Conservation (phyloP, 306 rosid species). For the Pachyrhizus erosus region DNA sequence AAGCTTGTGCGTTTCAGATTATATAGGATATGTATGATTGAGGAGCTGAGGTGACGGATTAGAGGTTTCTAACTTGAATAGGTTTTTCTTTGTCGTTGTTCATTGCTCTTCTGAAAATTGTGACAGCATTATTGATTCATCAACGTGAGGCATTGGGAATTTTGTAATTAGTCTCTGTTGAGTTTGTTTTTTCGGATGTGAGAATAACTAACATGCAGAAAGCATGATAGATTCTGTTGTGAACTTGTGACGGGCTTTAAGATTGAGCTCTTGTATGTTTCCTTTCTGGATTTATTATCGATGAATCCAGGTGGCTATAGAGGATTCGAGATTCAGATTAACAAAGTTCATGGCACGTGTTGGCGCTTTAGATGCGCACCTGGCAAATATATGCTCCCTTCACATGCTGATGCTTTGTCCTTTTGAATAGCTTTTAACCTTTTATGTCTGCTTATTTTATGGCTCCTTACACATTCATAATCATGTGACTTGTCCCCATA, state of each 20-base stretch:
- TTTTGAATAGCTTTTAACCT: constrained; percentile 38
- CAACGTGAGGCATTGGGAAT: constrained; percentile 11
- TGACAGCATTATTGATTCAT: constrained; percentile 13
- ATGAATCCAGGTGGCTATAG: constrained; percentile 30
- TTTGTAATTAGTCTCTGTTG: constrained; percentile 19
- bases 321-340: background rate
- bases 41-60: constrained; percentile 28
- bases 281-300: background rate
- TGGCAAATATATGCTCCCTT: constrained; percentile 33
- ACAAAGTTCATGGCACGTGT: constrained; percentile 42
- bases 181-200: constrained; percentile 18
- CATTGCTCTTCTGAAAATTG: constrained; percentile 34
- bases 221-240: constrained; percentile 13
- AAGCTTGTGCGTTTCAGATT: constrained; percentile 27
- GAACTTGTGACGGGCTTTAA: constrained; percentile 6
- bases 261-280: constrained; percentile 13
- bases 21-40: constrained; percentile 6
- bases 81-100: constrained; percentile 25
- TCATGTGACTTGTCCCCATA: constrained; percentile 48
- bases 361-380: background rate
- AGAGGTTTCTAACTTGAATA: constrained; percentile 25
- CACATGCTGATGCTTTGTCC: constrained; percentile 54
- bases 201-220: constrained; percentile 36
- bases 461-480: constrained; percentile 41
- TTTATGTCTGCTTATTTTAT: constrained; percentile 4